These are phyloP conservation scores for Haberlea rhodopensis DNA, from an alignment of 257 asterid species.

Conservation along the genomic window DNA sequence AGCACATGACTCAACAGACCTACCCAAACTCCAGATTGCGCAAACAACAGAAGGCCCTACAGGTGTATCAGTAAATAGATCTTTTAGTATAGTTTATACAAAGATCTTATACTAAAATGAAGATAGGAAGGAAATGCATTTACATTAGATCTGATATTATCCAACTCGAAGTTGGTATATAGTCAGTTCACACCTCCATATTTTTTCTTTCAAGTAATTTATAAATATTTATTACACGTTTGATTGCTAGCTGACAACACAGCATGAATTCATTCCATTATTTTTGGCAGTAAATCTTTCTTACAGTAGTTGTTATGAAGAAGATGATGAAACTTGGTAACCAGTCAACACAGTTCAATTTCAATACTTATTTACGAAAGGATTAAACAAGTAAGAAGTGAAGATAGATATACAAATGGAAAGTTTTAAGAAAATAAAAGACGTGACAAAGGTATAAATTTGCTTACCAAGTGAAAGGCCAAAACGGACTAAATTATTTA, in stretches of 20 bases:
- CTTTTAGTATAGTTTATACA: neutral
- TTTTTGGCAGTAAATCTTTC: neutral
- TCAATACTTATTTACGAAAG: neutral
- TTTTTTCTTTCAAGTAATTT: neutral
- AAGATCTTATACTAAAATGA: neutral
- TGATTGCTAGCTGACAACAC: neutral
- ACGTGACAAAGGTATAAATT: constrained; percentile 9
- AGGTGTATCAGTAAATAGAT: constrained; percentile 7
- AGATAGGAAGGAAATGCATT: constrained; percentile 4
- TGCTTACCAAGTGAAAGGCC: constrained; percentile 45
- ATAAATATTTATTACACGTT: neutral
- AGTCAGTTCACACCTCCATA: neutral
- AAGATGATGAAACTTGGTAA: neutral
- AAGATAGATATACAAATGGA: neutral
- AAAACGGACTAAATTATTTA: constrained; percentile 28
- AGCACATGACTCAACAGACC: constrained; percentile 36
- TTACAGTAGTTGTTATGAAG: neutral
- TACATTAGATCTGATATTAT: neutral
- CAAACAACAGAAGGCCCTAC: constrained; percentile 46
- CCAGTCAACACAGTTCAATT: neutral
- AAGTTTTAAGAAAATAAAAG: neutral
- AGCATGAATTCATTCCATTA: neutral
- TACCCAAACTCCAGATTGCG: constrained; percentile 38
- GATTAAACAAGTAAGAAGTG: neutral
- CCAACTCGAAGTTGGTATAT: neutral